Evolutionary conservation across 2,329 filamentous ascomycete genomes (phyloP), one percentile per base, ranked within the genome.

Genomic region (Ophiocordyceps sinensis): DNA sequence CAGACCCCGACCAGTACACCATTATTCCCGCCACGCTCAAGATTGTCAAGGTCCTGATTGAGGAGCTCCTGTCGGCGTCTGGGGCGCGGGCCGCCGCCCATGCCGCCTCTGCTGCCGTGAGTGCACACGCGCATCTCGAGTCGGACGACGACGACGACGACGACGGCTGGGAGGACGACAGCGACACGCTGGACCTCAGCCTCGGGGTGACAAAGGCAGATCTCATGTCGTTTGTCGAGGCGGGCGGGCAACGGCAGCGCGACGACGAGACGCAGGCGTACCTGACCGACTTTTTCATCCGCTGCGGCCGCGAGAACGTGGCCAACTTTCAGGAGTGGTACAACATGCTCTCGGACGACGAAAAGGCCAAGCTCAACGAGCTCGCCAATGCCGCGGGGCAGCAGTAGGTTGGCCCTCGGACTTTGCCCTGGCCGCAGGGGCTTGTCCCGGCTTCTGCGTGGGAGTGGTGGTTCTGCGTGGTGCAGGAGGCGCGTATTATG

Each of bases 21-120:
- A 77, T 84, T 45, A 78, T 98, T 44, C 77, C 88, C 0, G 88
- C 88, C 0, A 80, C 85, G 2, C 73, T 98, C 55, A 98, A 98
- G 66, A 95, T 98, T 45, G 66, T 96, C 62, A 98, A 98, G 67
- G 82, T 96, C 4, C 75, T 98, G 9, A 82, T 96, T 37, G 86
- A 94, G 55, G 91, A 98, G 63, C 75, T 98, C 3, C 70, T 84
- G 6, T 86, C 85, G 0, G 85, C 87, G 2, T 80, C 84, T 5
- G 85, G 85, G 21, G 63, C 65, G n/a, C 63, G 68, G 44, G 66
- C 66, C 38, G 72, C 77, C 39, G 68, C 79, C 1, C 75, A 73
- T 15, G 73, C 76, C 0, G 80, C 77, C 0, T 74, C 76, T 2
- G 75, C 76, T 0, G 79, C 77, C 0, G 73, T 75, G 0, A 76